Conservation (phyloP, 805 yeast species). For the Pichia membranifaciens region DNA sequence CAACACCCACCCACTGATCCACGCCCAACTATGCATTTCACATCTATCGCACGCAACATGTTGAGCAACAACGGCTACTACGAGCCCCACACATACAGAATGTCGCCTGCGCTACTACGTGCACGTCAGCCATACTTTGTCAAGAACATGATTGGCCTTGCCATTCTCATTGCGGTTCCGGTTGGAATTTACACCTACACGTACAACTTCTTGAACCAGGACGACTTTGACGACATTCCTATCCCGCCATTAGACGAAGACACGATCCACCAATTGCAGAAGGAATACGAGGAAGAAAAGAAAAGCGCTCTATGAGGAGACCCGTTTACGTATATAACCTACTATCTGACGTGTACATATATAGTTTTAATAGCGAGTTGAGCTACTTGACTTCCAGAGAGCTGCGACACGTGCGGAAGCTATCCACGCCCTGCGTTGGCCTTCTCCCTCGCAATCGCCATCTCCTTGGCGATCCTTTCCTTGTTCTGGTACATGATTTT, state of each 20-base stretch:
- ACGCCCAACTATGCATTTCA: conserved; percentile 8
- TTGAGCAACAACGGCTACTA: conserved; percentile 27
- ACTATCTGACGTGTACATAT: neutral
- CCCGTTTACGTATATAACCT: neutral
- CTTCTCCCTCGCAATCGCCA: neutral
- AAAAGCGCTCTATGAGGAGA: conserved; percentile 1
- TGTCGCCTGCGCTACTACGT: conserved; percentile 90
- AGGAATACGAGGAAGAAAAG: conserved; percentile 57
- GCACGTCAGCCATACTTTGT: conserved; percentile 85
- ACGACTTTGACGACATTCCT: conserved; percentile 88
- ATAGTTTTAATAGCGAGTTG: neutral
- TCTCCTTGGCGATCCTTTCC: conserved; percentile 2
- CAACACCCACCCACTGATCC: neutral
- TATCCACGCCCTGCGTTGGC: neutral
- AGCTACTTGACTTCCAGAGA: too few species aligned
- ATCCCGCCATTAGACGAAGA: conserved; percentile 85
- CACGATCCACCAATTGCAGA: conserved; percentile 64
- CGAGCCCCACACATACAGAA: conserved; percentile 47
- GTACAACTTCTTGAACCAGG: conserved; percentile 58
- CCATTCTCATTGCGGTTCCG: conserved; percentile 56
- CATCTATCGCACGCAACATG: conserved; percentile 11
- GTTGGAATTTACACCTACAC: conserved; percentile 64
- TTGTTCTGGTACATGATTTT: conserved; percentile 9
- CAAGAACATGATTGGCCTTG: conserved; percentile 63
- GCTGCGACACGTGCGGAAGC: neutral